Evolutionary conservation across 306 rosid genomes (phyloP).

Genomic region (Malus sylvestris): DNA sequence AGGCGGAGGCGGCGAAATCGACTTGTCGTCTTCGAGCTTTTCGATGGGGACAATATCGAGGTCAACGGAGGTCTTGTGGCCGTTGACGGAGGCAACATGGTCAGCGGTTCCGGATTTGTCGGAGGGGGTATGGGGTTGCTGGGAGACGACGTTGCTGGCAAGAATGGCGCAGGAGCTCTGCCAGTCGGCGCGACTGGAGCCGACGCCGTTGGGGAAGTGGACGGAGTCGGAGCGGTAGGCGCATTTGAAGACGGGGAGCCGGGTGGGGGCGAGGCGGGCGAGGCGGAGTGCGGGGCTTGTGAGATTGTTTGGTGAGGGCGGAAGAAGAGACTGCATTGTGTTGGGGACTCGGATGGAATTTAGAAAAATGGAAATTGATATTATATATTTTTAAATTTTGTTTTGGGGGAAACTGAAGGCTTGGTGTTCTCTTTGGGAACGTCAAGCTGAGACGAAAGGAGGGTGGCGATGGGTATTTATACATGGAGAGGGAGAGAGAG

Average conservation of each 20-base stretch:
- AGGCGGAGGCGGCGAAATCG: constrained; percentile 19
- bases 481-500: constrained; percentile 5
- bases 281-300: neutral
- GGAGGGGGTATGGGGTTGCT: constrained; percentile 40
- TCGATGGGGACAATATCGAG: constrained; percentile 63
- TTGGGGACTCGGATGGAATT: neutral
- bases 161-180: constrained; percentile 90
- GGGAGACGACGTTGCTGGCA: constrained; percentile 60
- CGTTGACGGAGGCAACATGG: constrained; percentile 51
- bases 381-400: neutral
- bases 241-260: constrained; percentile 30
- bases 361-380: neutral
- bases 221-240: constrained; percentile 40
- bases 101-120: constrained; percentile 17
- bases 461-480: constrained; percentile 28
- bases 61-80: constrained; percentile 50
- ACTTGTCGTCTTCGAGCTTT: constrained; percentile 24
- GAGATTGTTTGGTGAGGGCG: constrained; percentile 32
- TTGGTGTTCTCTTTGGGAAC: constrained; percentile 61
- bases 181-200: constrained; percentile 65
- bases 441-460: constrained; percentile 56
- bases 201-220: constrained; percentile 35
- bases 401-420: constrained; percentile 13
- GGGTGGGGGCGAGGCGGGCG: constrained; percentile 19
- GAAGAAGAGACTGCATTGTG: constrained; percentile 54